Conservation (phyloP, 2,329 filamentous ascomycete genomes). For the Arachnopeziza araneosa region DNA sequence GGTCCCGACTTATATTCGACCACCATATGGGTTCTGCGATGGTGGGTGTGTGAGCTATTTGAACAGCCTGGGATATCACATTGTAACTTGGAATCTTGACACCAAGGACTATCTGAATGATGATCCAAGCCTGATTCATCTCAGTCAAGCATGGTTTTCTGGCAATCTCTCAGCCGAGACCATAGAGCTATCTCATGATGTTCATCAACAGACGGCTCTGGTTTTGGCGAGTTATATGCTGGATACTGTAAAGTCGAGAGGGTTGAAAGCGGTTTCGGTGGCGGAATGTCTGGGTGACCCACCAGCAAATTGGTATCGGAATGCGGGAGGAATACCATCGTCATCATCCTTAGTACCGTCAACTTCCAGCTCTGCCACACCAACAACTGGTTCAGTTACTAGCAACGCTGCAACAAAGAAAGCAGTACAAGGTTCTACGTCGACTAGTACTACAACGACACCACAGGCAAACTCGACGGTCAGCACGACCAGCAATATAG, state of each 20-base stretch:
- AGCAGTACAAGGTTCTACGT: background rate
- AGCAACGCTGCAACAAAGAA: background rate
- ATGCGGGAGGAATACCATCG: background rate
- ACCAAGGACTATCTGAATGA: constrained; percentile 45
- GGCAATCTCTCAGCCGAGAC: constrained; percentile 36
- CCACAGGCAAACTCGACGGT: background rate
- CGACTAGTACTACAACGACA: background rate
- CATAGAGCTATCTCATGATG: constrained; percentile 44
- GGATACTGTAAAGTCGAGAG: constrained; percentile 31
- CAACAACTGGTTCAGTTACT: background rate
- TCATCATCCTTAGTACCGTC: background rate
- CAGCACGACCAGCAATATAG: background rate
- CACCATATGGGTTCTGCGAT: constrained; percentile 41
- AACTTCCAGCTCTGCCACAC: background rate
- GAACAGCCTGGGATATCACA: constrained; percentile 40
- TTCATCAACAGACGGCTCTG: constrained; percentile 32
- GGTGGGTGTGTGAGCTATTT: constrained; percentile 33
- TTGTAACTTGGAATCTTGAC: constrained; percentile 38
- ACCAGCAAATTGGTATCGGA: constrained; percentile 38
- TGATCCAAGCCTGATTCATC: constrained; percentile 38
- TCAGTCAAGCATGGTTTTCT: constrained; percentile 35
- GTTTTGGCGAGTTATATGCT: constrained; percentile 34
- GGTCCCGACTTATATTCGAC: constrained; percentile 48
- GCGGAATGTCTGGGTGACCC: constrained; percentile 43
- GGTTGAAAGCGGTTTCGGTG: constrained; percentile 38